Evolutionary conservation across 2,329 filamentous ascomycete species (phyloP).

Genomic region (Penicillium verrucosum): DNA sequence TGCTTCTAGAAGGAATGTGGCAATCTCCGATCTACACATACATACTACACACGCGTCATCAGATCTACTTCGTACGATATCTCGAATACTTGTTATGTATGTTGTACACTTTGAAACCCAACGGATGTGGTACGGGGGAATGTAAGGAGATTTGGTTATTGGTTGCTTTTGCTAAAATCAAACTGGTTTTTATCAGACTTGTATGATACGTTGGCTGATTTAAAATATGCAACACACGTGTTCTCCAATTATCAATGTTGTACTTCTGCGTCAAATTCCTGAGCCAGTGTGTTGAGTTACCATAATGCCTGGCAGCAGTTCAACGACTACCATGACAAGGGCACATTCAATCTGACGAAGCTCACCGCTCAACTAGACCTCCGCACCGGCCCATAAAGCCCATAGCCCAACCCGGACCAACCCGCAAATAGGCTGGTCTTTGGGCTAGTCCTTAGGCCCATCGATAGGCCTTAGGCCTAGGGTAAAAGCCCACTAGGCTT

Average conservation of each 20-base stretch:
- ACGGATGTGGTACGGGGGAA: background rate
- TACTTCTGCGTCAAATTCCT: no score
- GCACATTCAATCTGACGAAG: background rate
- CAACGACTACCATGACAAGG: background rate
- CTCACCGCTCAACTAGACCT: background rate
- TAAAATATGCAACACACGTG: background rate
- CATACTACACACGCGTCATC: background rate
- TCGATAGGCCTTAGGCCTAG: no score
- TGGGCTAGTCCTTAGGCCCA: no score
- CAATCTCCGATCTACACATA: background rate
- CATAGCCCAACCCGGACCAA: no score
- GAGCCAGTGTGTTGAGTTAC: no score
- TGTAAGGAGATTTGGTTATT: background rate
- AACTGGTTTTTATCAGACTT: background rate
- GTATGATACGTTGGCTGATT: background rate
- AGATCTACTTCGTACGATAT: background rate
- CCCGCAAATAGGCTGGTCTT: no score
- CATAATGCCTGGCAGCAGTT: background rate
- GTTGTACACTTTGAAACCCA: background rate
- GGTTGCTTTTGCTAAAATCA: background rate
- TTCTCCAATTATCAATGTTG: background rate
- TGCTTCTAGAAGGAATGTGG: constrained; percentile 4
- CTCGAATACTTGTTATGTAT: background rate
- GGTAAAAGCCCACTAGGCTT: no score
- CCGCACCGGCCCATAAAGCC: no score